Conservation (phyloP, 2,329 filamentous ascomycete species). For the Bipolaris cookei region DNA sequence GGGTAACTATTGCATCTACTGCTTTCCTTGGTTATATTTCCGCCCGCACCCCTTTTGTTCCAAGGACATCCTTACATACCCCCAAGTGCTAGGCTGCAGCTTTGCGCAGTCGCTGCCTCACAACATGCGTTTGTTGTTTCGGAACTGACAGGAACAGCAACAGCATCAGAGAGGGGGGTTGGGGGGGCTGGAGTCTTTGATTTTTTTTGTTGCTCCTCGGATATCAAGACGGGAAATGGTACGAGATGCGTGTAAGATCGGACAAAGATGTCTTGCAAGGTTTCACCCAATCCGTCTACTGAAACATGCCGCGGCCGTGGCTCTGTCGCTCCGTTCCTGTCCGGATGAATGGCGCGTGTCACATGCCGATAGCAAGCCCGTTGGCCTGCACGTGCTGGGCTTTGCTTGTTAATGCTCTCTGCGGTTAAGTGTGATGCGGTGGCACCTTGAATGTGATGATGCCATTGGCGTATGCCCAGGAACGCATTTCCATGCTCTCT, state of each 20-base stretch:
- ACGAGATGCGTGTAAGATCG: background rate
- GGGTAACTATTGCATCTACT: slow-evolving; percentile 4
- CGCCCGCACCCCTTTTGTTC: background rate
- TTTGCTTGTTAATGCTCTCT: slow-evolving; percentile 5
- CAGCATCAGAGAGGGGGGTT: too few species aligned
- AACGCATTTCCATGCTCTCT: background rate
- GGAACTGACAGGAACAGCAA: slow-evolving; percentile 25
- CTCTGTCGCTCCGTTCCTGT: background rate
- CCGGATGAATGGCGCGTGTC: slow-evolving; percentile 1
- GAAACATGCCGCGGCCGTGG: slow-evolving; percentile 3
- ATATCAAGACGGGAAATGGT: background rate
- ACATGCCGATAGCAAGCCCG: slow-evolving; percentile 3
- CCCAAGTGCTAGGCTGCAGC: slow-evolving; percentile 19
- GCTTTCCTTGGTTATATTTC: slow-evolving; percentile 1
- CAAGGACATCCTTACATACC: slow-evolving; percentile 18
- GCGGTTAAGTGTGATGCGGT: slow-evolving; percentile 8
- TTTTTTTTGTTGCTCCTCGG: background rate
- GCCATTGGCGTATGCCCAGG: slow-evolving; percentile 6
- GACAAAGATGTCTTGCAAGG: slow-evolving; percentile 1
- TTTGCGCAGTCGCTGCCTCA: slow-evolving; percentile 13
- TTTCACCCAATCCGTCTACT: slow-evolving; percentile 14
- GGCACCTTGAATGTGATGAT: slow-evolving; percentile 4
- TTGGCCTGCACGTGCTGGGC: background rate
- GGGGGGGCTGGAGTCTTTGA: slow-evolving; percentile 2
- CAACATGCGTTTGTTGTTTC: slow-evolving; percentile 14